These are phyloP conservation scores for Thinopyrum elongatum DNA, from an alignment of 176 grass and related monocot genomes.

Conservation along the genomic window DNA sequence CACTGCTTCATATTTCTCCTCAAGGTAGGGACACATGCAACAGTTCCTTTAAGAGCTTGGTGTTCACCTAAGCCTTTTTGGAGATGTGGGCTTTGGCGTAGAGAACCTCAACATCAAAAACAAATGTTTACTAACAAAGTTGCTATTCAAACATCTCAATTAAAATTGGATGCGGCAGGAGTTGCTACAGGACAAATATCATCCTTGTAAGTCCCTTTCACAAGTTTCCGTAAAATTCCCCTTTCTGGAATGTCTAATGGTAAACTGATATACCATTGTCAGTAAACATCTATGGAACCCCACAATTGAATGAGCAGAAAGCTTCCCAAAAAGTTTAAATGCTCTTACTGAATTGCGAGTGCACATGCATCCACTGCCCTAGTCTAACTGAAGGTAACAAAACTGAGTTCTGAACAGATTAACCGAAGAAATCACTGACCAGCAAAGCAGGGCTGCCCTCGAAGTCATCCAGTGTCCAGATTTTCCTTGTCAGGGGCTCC, in stretches of 20 bases:
- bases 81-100: too few species aligned
- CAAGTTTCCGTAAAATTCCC: too few species aligned
- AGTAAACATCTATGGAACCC: background rate
- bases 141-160: too few species aligned
- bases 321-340: background rate
- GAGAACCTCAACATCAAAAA: too few species aligned
- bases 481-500: constrained; percentile 70
- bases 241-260: background rate
- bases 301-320: background rate
- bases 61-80: too few species aligned
- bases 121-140: too few species aligned
- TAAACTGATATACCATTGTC: background rate
- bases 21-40: too few species aligned
- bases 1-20: too few species aligned
- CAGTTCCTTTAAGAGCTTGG: too few species aligned
- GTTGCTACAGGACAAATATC: too few species aligned
- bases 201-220: too few species aligned
- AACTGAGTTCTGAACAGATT: background rate
- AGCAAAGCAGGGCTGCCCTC: constrained; percentile 62
- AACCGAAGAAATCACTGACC: constrained; percentile 29
- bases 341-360: background rate
- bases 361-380: background rate
- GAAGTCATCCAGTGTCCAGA: constrained; percentile 85
- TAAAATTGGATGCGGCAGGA: too few species aligned
- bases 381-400: background rate